Percentiles rank a stretch among this genome's conserved stretches.
phyloP scores from a whole-genome alignment of 2,329 filamentous ascomycete species.

The Beauveria rudraprayagi region DNA sequence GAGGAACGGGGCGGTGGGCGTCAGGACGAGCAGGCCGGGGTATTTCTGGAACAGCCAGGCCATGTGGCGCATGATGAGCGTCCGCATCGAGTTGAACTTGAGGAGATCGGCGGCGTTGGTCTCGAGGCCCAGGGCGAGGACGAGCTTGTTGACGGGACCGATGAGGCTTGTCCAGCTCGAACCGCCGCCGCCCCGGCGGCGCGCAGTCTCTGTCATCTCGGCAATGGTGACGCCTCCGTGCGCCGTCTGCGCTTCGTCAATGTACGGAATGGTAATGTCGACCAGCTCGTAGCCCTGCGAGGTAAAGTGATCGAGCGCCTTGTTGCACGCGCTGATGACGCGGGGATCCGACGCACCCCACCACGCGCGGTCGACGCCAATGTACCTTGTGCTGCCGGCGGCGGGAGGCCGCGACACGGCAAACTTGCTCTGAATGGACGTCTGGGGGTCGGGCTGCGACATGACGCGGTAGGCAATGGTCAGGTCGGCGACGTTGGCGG shows the following conservation, averaged over 20 bases:
- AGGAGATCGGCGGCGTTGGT: constrained; percentile 63
- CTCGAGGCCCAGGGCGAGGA: constrained; percentile 56
- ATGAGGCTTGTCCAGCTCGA: constrained; percentile 46
- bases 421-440: constrained; percentile 55
- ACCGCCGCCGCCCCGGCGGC: constrained; percentile 34
- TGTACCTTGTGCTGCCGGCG: constrained; percentile 43
- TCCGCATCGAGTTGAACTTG: constrained; percentile 64
- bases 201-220: constrained; percentile 51
- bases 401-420: constrained; percentile 42
- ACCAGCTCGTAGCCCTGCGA: constrained; percentile 41
- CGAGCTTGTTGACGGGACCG: constrained; percentile 59
- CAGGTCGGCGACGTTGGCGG: constrained; percentile 67
- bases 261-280: constrained; percentile 57
- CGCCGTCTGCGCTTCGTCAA: constrained; percentile 65
- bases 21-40: constrained; percentile 70
- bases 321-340: constrained; percentile 55
- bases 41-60: constrained; percentile 60
- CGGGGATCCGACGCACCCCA: constrained; percentile 44
- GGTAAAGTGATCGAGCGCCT: constrained; percentile 50
- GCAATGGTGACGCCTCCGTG: constrained; percentile 71
- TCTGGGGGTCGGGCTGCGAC: constrained; percentile 59
- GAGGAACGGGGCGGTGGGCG: constrained; percentile 66
- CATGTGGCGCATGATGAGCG: constrained; percentile 71
- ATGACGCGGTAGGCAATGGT: constrained; percentile 76
- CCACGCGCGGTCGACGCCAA: constrained; percentile 60